These are phyloP conservation scores for Halenospora varia DNA, from an alignment of 495 filamentous ascomycete species.

Conservation along the genomic window DNA sequence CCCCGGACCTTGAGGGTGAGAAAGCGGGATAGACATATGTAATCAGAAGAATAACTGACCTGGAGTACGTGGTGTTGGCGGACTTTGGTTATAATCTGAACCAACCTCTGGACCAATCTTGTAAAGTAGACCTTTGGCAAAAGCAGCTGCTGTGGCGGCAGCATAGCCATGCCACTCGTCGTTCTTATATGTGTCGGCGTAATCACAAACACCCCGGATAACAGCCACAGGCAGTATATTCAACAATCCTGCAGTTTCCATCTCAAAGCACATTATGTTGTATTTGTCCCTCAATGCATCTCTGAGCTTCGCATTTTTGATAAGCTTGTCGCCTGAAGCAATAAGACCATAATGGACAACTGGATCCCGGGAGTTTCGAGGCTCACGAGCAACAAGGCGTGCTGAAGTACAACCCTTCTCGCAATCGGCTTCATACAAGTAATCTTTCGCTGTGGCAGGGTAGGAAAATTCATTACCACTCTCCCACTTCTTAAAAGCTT, in stretches of 20 bases:
- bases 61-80: not conserved
- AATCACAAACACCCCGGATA: conserved; percentile 37
- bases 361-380: not conserved
- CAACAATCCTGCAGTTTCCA: conserved; percentile 32
- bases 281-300: conserved; percentile 24
- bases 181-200: conserved; percentile 37
- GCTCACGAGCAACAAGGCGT: not conserved
- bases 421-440: not conserved
- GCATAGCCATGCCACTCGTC: conserved; percentile 33
- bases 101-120: not conserved
- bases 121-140: conserved; percentile 29
- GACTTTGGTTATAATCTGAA: too few species aligned
- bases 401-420: not conserved
- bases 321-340: conserved; percentile 28
- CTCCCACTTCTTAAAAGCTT: not conserved
- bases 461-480: not conserved
- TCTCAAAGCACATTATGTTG: conserved; percentile 32
- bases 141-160: conserved; percentile 30
- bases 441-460: not conserved
- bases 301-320: conserved; percentile 24
- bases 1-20: too few species aligned
- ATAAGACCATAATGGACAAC: conserved; percentile 31
- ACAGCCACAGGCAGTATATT: conserved; percentile 25
- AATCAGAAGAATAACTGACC: not conserved
- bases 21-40: too few species aligned